Evolutionary conservation across 2,329 filamentous ascomycete genomes (phyloP), one percentile per base, ranked within the genome.

Genomic region (Cladosporium halotolerans): DNA sequence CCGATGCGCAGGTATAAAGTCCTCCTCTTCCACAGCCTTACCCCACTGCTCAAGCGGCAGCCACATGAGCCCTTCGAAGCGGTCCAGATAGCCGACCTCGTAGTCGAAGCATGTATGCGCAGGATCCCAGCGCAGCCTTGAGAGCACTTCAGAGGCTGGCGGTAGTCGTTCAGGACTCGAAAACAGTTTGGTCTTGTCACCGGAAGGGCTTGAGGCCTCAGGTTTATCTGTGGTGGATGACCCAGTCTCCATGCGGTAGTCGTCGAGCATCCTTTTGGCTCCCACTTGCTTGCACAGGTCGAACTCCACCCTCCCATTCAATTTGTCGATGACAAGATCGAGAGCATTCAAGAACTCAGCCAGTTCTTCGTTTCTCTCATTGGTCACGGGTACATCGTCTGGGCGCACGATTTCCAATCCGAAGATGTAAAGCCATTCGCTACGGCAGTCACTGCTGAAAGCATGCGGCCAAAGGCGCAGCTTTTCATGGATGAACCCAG

Each of bases 1-100:
- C 2, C 78, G 71, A 65, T 81, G 77, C 57, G 76, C 72, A 3
- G 79, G 79, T 53, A 81, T 79, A 53, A 80, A 81, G 44, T 81
- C 78, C 55, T 80, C 77, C 28, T 80, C 70, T 9, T 78, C 80
- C 32, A 73, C 72, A 45, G 79, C 77, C 14, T 69, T 73, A 4
- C 57, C 54, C 78, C 78, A 81, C n/a, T 67, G 69, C 43, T 72
- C 69, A 3, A 79, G 63, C 8, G 66, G 60, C 9, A 73, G 72
- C 64, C 80, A 78, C 53, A 73, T 68, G 16, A 73, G 68, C 8
- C 55, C 44, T 28, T 54, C 52, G 52, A 81, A 81, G 9, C 78
- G 71, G 60, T 82, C 78, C 18, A 76, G 66, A 55, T 80, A 81
- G 3, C 77, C 78, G 31, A 81, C 73, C 10, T 78, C 66, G 59